phyloP scores from a whole-genome alignment of 768 basidiomycete genomes.

The Leccinum arenicola region DNA sequence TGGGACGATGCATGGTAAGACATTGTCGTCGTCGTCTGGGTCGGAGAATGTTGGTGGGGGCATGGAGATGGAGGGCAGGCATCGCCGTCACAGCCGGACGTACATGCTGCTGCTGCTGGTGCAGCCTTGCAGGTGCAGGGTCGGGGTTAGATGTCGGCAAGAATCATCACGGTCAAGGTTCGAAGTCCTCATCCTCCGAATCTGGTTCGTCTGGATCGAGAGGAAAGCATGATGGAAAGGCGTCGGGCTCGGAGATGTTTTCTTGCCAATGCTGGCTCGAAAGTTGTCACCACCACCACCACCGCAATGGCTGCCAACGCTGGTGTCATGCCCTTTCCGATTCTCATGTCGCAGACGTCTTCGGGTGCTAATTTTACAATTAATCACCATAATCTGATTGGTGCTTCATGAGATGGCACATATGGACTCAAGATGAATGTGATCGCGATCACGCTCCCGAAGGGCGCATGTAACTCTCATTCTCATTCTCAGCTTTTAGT shows the following conservation, averaged over 20 bases:
- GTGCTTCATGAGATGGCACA: no score
- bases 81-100: background rate
- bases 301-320: background rate
- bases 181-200: background rate
- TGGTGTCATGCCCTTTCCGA: conserved; percentile 16
- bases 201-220: background rate
- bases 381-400: no score
- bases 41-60: conserved; percentile 11
- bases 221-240: background rate
- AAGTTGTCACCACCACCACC: background rate
- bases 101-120: background rate
- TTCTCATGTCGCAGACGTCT: conserved; percentile 11
- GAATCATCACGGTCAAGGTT: background rate
- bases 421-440: no score
- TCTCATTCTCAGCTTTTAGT: conserved; percentile 2
- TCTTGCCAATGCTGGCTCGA: background rate
- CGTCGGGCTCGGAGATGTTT: background rate
- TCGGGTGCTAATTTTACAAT: background rate
- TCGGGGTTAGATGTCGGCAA: conserved; percentile 3
- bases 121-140: background rate
- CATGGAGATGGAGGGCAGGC: background rate
- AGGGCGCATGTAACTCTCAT: no score
- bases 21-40: background rate
- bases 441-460: no score
- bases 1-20: background rate